Base-by-base conservation (phyloP, 2,329 filamentous ascomycete species). In the Trichoderma asperellum region DNA sequence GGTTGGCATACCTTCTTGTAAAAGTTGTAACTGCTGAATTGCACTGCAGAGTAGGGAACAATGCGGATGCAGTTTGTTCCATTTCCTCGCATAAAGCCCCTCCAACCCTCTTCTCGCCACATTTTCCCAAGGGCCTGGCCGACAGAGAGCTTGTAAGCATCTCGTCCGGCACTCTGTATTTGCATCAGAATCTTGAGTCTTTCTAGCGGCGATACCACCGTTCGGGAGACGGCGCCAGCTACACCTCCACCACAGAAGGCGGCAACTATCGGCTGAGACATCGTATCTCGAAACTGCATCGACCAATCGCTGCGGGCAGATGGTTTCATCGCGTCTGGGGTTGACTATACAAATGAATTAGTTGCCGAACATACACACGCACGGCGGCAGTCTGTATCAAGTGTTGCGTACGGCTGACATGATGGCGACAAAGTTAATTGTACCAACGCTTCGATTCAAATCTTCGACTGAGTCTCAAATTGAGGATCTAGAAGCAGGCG, bases 51-150 rank as follows among this genome's bases (percentile, higher is more conserved):
- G 80, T 99, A 99, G 5, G 96, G 96, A 64, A 99, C 93, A 74
- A 99, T 99, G 71, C 96, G 92, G 76, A 99, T 93, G 85, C 96
- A 99, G 81, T 99, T 99, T 71, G 94, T 97, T 72, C 96, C 96
- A 79, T 99, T 99, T 64, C 96, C 96, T 73, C 94, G 89, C 94
- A 99, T 97, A 81, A 98, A 97, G 0, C 96, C 96, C 79, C 89
- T 90, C 93, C 94, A 98, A 67, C 96, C 96, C 81, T 99, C 96
- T 79, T 99, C 96, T 75, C 86, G 90, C 90, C 95, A 97, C 91
- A 99, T 99, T 81, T 99, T 99, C 53, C 83, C 87, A 72, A 99
- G 84, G 4, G 93, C 96, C 81, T 96, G 93, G 74, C 90, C 89
- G 69, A 98, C 93, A 18, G 94, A 96, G 79, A 97, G 85, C 79